phyloP scores from a whole-genome alignment of 1,284 basidiomycete genomes.

The Sporisorium reilianum region DNA sequence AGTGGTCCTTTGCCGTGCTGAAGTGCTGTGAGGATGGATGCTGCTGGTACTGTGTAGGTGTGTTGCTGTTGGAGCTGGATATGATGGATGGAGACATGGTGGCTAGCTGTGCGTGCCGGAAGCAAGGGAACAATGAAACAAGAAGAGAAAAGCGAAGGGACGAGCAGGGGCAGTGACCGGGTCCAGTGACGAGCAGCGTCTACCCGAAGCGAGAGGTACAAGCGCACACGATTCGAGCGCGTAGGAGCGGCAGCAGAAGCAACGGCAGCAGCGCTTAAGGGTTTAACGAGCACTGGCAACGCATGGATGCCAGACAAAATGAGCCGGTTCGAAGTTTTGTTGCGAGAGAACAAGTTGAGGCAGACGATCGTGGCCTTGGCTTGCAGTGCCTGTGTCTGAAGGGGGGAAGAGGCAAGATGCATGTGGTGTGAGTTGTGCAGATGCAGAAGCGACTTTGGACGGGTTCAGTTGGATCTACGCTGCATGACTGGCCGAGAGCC shows the following conservation, averaged over 20 bases:
- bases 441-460: slow-evolving; percentile 5
- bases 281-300: background rate
- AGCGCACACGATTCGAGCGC: slow-evolving; percentile 15
- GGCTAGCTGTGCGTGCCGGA: slow-evolving; percentile 9
- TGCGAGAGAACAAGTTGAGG: background rate
- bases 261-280: slow-evolving; percentile 5
- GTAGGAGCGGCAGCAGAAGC: slow-evolving; percentile 1
- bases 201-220: slow-evolving; percentile 18
- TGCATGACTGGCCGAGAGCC: slow-evolving; percentile 12
- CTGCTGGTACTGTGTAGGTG: slow-evolving; percentile 4
- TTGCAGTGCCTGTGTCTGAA: background rate
- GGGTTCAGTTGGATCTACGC: slow-evolving; percentile 24
- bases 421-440: background rate
- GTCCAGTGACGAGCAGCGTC: background rate
- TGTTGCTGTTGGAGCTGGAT: slow-evolving; percentile 7
- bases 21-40: slow-evolving; percentile 15
- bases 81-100: slow-evolving; percentile 33
- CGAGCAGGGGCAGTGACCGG: background rate
- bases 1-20: slow-evolving; percentile 18
- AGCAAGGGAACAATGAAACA: background rate
- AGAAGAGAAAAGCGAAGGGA: background rate
- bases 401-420: background rate
- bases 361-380: background rate
- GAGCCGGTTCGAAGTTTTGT: background rate
- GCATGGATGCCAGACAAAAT: background rate